phyloP scores from a whole-genome alignment of 139 green algal species.

The Volvox reticuliferus region DNA sequence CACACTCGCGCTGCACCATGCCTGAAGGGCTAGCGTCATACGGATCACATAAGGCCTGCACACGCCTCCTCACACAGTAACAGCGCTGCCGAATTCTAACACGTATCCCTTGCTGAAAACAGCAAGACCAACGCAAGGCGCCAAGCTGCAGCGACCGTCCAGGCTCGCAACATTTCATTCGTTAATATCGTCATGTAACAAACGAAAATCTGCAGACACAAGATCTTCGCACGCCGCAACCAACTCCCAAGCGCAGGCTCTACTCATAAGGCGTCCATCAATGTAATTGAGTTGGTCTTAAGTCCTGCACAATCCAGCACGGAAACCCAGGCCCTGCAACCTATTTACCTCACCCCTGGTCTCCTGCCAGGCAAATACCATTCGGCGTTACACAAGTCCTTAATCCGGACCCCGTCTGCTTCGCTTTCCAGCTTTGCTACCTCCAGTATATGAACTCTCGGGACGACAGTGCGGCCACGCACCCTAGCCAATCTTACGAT shows the following conservation, averaged over 20 bases:
- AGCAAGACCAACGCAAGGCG: neutral
- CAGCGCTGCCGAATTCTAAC: neutral
- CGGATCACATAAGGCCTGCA: slow-evolving; percentile 7
- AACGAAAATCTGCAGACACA: neutral
- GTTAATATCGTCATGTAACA: neutral
- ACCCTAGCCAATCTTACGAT: neutral
- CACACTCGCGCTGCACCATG: neutral
- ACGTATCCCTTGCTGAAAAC: neutral
- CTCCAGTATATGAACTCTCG: neutral
- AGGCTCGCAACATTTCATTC: neutral
- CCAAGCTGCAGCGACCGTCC: neutral
- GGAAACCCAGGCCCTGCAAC: neutral
- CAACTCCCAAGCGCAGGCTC: neutral
- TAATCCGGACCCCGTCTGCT: neutral
- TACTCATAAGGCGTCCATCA: neutral
- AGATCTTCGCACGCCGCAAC: neutral
- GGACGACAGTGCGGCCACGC: neutral
- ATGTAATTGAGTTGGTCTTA: neutral
- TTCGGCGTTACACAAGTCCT: neutral
- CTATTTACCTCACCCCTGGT: neutral
- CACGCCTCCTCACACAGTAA: neutral
- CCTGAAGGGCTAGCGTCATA: neutral
- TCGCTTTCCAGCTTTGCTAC: neutral
- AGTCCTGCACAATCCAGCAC: neutral
- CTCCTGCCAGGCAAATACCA: neutral